Evolutionary conservation across 306 rosid genomes (phyloP).

Genomic region (Pyrus pyrifolia): DNA sequence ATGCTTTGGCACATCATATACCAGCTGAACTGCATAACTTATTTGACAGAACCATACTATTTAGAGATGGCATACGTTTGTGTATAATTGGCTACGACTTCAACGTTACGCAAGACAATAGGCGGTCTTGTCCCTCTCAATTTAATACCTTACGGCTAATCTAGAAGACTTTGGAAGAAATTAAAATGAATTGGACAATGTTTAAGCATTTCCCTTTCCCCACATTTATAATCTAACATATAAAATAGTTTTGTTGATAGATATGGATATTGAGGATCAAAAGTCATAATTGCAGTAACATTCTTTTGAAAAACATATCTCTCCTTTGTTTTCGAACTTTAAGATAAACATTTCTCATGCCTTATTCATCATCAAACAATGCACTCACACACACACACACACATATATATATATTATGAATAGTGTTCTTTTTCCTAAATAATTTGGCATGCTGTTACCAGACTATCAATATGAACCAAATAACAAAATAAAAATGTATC

Average conservation of each 20-base stretch:
- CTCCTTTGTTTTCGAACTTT: too few relatives aligned
- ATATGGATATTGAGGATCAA: conserved; percentile 23
- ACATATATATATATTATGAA: neutral
- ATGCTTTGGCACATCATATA: neutral
- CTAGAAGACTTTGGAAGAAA: conserved; percentile 25
- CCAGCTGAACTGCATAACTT: neutral
- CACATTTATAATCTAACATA: conserved; percentile 30
- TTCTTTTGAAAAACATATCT: neutral
- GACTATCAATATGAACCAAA: neutral
- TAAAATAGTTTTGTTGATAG: neutral
- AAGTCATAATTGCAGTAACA: conserved; percentile 22
- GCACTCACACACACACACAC: neutral
- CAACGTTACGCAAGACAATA: neutral
- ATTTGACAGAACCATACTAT: neutral
- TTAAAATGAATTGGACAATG: conserved; percentile 4
- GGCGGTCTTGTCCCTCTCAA: neutral
- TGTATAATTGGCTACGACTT: conserved; percentile 15
- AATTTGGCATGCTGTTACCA: neutral
- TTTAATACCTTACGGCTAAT: conserved; percentile 40
- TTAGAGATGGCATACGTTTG: neutral
- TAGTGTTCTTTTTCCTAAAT: neutral
- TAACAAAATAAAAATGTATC: neutral
- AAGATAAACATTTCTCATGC: neutral
- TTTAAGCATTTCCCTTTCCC: conserved; percentile 27
- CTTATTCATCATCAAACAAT: neutral